Conservation (phyloP, 2,329 filamentous ascomycete genomes). For the Ophiostoma himal-ulmi region DNA sequence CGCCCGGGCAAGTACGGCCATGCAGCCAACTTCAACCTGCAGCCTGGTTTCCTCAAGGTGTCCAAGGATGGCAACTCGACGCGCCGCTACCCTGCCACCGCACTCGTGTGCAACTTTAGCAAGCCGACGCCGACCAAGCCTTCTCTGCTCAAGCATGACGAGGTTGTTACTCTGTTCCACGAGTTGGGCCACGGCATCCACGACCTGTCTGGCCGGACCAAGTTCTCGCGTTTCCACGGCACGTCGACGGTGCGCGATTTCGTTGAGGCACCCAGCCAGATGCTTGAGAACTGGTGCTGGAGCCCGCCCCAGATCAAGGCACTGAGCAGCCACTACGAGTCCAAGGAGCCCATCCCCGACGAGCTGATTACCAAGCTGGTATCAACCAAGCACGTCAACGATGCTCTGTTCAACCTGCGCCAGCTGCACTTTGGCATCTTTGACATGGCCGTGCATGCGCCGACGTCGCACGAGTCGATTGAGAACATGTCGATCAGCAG, state of each 20-base stretch:
- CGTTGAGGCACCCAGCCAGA: slow-evolving; percentile 65
- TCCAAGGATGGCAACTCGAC: slow-evolving; percentile 49
- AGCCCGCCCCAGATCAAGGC: slow-evolving; percentile 57
- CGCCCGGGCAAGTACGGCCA: slow-evolving; percentile 78
- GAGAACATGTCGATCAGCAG: slow-evolving; percentile 59
- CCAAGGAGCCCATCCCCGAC: slow-evolving; percentile 64
- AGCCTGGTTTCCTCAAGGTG: slow-evolving; percentile 61
- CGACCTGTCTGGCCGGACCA: slow-evolving; percentile 57
- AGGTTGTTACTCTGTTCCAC: slow-evolving; percentile 79
- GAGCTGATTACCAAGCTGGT: slow-evolving; percentile 69
- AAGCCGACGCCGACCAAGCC: slow-evolving; percentile 73
- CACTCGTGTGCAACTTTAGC: slow-evolving; percentile 79
- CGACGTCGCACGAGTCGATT: slow-evolving; percentile 61
- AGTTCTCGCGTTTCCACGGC: slow-evolving; percentile 62
- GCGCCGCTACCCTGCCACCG: slow-evolving; percentile 69
- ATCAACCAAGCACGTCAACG: slow-evolving; percentile 74
- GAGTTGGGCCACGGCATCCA: slow-evolving; percentile 68
- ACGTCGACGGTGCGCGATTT: slow-evolving; percentile 63
- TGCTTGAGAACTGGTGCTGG: slow-evolving; percentile 75
- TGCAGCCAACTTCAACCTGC: slow-evolving; percentile 77
- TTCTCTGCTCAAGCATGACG: slow-evolving; percentile 73
- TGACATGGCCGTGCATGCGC: slow-evolving; percentile 75
- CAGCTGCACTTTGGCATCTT: slow-evolving; percentile 78
- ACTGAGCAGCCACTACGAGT: slow-evolving; percentile 68
- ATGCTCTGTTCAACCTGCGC: slow-evolving; percentile 68